phyloP scores from a whole-genome alignment of 2,329 filamentous ascomycete genomes.

The Trichocomaceae sp. region DNA sequence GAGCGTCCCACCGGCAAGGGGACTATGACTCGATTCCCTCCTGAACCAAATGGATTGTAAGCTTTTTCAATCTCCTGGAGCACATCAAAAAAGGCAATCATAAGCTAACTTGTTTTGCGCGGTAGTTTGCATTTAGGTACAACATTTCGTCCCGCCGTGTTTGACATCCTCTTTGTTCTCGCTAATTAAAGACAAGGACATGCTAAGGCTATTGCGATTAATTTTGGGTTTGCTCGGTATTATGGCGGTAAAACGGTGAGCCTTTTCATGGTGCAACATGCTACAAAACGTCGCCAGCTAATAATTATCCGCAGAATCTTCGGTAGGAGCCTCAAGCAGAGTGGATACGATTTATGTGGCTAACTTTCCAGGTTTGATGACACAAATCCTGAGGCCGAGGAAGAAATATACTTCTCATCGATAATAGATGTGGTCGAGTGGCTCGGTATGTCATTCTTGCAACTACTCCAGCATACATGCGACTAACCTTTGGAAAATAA shows the following conservation, averaged over 20 bases:
- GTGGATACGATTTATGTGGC: conserved; percentile 32
- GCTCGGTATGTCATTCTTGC: conserved; percentile 33
- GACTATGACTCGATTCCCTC: conserved; percentile 65
- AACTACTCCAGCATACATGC: not conserved
- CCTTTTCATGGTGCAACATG: not conserved
- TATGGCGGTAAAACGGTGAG: conserved; percentile 56
- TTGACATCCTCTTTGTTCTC: not conserved
- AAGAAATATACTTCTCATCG: conserved; percentile 78
- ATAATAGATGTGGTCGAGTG: conserved; percentile 83
- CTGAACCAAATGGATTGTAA: conserved; percentile 70
- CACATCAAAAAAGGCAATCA: not conserved
- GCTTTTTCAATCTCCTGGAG: not conserved
- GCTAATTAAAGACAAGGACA: conserved; percentile 52
- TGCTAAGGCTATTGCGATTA: conserved; percentile 90
- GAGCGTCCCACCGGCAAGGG: conserved; percentile 46
- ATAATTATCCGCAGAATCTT: conserved; percentile 7
- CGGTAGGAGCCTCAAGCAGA: conserved; percentile 1
- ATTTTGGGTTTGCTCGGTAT: conserved; percentile 86
- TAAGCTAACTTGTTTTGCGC: not conserved
- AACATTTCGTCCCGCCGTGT: not conserved
- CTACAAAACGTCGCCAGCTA: not conserved
- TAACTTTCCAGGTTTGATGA: conserved; percentile 82
- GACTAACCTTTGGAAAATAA: not conserved
- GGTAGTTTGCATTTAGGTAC: conserved; percentile 11
- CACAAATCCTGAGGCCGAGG: conserved; percentile 89